phyloP scores from a whole-genome alignment of 176 grass and related monocot genomes.

The Oryza nivara region DNA sequence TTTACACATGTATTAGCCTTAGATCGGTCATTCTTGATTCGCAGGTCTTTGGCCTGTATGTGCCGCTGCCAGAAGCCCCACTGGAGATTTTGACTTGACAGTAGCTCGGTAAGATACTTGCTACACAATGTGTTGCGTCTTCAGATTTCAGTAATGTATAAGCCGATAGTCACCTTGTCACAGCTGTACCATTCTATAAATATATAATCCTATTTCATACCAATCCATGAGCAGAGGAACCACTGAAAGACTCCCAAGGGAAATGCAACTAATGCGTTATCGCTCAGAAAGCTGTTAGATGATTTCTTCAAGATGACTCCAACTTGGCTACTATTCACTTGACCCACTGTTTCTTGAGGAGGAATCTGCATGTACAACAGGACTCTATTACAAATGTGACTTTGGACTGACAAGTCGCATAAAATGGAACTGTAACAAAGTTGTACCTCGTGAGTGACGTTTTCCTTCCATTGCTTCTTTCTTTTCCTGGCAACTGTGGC shows the following conservation, averaged over 20 bases:
- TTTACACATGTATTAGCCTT: conserved; percentile 32
- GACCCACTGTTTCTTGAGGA: conserved; percentile 65
- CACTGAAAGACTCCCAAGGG: background rate
- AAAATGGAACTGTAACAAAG: background rate
- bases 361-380: conserved; percentile 44
- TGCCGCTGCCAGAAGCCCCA: conserved; percentile 22
- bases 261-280: conserved; percentile 21
- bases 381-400: background rate
- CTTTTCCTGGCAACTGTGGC: conserved; percentile 80
- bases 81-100: background rate
- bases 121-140: background rate
- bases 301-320: conserved; percentile 34
- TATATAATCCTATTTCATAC: conserved; percentile 22
- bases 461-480: conserved; percentile 98
- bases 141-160: conserved; percentile 1
- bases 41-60: conserved; percentile 13
- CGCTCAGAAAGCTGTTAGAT: background rate
- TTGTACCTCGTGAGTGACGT: conserved; percentile 58
- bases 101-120: background rate
- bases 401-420: background rate
- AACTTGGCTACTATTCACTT: conserved; percentile 43
- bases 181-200: background rate
- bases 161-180: conserved; percentile 1
- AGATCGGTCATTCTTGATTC: conserved; percentile 1
- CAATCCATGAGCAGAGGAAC: background rate